Conservation (phyloP, 805 yeast species). For the Cyberlindnera maclurae region DNA sequence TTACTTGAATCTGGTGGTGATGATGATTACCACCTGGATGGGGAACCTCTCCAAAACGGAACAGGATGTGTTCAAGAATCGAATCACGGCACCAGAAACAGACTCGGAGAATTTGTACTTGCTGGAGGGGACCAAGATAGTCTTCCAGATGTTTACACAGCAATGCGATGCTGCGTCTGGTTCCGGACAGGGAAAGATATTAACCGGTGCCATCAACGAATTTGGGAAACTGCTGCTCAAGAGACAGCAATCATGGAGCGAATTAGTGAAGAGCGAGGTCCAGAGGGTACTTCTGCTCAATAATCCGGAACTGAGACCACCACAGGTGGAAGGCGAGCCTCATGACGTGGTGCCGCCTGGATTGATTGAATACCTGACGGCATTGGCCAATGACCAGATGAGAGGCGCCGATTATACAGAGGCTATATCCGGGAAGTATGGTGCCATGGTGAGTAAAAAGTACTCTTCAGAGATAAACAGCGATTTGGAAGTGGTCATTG, state of each 20-base stretch:
- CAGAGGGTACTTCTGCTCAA: constrained; percentile 25
- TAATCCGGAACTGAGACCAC: constrained; percentile 14
- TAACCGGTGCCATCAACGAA: constrained; percentile 70
- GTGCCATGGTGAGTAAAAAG: constrained; percentile 56
- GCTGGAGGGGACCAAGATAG: constrained; percentile 70
- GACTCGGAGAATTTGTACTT: constrained; percentile 61
- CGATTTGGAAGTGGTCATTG: constrained; percentile 57
- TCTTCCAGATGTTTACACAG: constrained; percentile 79
- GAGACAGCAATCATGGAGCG: constrained; percentile 59
- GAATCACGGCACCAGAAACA: constrained; percentile 67
- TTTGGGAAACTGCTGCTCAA: constrained; percentile 54
- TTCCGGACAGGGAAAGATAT: constrained; percentile 71
- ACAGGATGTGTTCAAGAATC: constrained; percentile 50
- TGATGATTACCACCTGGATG: constrained; percentile 84
- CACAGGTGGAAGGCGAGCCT: constrained; percentile 30
- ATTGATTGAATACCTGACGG: constrained; percentile 70
- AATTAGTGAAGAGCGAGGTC: constrained; percentile 48
- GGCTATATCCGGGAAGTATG: constrained; percentile 58
- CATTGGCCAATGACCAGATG: constrained; percentile 80
- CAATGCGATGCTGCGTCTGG: constrained; percentile 86
- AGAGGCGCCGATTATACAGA: constrained; percentile 64
- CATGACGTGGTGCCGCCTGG: constrained; percentile 58
- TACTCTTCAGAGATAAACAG: constrained; percentile 54
- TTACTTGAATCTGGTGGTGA: constrained; percentile 61
- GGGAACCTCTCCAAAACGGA: constrained; percentile 60